Evolutionary conservation across 371 early-diverging fungal species (phyloP).

Genomic region (Blastocladiella emersonii): DNA sequence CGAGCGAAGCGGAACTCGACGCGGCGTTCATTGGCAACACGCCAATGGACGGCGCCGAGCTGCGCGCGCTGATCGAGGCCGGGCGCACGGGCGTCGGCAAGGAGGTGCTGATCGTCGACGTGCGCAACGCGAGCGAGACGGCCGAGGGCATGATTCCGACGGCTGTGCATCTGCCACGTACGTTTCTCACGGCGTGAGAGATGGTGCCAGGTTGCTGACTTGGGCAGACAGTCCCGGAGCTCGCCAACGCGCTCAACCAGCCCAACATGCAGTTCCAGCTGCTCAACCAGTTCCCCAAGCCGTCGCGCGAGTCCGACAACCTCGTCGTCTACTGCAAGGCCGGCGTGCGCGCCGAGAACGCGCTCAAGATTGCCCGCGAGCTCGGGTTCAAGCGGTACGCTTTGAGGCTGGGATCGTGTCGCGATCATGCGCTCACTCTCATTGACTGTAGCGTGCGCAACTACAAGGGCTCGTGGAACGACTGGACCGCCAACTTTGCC

Average conservation of each 20-base stretch:
- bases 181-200: background rate
- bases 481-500: background rate
- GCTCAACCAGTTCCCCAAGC: conserved; percentile 3
- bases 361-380: background rate
- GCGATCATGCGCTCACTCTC: background rate
- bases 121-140: background rate
- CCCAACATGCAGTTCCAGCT: conserved; percentile 5
- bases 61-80: background rate
- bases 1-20: background rate
- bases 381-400: conserved; percentile 3
- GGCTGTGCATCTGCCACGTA: background rate
- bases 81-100: background rate
- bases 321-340: conserved; percentile 1
- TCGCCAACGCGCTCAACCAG: background rate
- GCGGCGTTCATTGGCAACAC: background rate
- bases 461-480: conserved; percentile 1
- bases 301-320: background rate
- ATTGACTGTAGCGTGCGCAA: background rate
- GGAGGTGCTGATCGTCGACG: background rate
- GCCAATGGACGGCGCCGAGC: background rate
- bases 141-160: conserved; percentile 1
- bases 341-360: background rate
- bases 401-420: background rate
- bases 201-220: background rate
- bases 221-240: conserved; percentile 1